These are phyloP conservation scores for Amniculicola lignicola DNA, from an alignment of 495 filamentous ascomycete genomes.

Conservation along the genomic window DNA sequence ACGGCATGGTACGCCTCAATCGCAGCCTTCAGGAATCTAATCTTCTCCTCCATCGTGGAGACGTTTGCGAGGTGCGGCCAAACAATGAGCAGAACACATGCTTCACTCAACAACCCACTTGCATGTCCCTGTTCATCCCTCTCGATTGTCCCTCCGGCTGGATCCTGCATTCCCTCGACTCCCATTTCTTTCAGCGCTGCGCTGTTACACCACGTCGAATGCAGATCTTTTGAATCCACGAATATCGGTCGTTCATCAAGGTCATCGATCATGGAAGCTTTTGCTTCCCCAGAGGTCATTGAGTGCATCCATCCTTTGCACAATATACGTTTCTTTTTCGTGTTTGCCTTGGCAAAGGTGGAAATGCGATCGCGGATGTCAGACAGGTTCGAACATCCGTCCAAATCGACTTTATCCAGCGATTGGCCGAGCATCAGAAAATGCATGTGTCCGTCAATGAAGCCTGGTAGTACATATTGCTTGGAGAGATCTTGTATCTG, in stretches of 20 bases:
- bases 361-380: slow-evolving; percentile 54
- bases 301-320: slow-evolving; percentile 61
- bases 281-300: slow-evolving; percentile 52
- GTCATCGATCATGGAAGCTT: slow-evolving; percentile 55
- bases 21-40: slow-evolving; percentile 50
- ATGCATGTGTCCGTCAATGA: slow-evolving; percentile 65
- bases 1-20: slow-evolving; percentile 51
- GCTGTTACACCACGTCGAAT: slow-evolving; percentile 61
- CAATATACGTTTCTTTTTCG: slow-evolving; percentile 51
- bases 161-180: slow-evolving; percentile 48
- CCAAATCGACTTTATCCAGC: slow-evolving; percentile 55
- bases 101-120: slow-evolving; percentile 57
- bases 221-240: slow-evolving; percentile 61
- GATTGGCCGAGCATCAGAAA: slow-evolving; percentile 59
- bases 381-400: slow-evolving; percentile 51
- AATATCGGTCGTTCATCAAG: slow-evolving; percentile 54
- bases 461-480: slow-evolving; percentile 56
- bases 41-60: slow-evolving; percentile 52
- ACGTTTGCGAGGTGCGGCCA: slow-evolving; percentile 58
- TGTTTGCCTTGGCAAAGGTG: slow-evolving; percentile 50
- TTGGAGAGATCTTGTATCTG: slow-evolving; percentile 48
- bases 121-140: slow-evolving; percentile 52
- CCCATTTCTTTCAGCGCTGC: slow-evolving; percentile 54
- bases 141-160: slow-evolving; percentile 56
- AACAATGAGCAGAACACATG: slow-evolving; percentile 54